phyloP scores from a whole-genome alignment of 2,329 filamentous ascomycete genomes.

The Torrubiellomyces zombiae region DNA sequence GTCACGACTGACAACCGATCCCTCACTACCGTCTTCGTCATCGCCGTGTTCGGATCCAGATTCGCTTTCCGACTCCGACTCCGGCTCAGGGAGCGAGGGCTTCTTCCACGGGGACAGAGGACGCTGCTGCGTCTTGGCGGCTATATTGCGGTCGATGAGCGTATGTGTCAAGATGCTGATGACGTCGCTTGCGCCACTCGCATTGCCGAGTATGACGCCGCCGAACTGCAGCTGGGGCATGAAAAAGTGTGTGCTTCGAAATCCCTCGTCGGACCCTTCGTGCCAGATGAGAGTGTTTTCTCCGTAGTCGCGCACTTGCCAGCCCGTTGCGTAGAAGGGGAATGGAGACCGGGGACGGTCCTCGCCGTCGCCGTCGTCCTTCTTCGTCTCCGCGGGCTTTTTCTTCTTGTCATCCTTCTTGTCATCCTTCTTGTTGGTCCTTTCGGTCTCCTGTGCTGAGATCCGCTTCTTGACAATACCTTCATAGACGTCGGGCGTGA shows the following conservation, averaged over 20 bases:
- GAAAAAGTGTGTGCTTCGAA: conserved; percentile 11
- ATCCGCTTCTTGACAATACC: conserved; percentile 7
- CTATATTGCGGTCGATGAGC: conserved; percentile 10
- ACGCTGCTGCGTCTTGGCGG: too few species aligned
- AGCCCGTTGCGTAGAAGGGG: conserved; percentile 9
- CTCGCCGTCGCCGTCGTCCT: too few species aligned
- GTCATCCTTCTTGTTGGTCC: conserved; percentile 1
- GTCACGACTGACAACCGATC: too few species aligned
- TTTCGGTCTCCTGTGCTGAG: too few species aligned
- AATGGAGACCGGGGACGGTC: too few species aligned
- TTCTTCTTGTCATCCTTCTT: too few species aligned
- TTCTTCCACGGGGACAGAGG: too few species aligned
- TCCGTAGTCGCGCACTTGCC: conserved; percentile 9
- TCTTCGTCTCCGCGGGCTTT: too few species aligned
- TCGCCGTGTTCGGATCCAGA: too few species aligned
- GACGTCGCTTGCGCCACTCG: conserved; percentile 5
- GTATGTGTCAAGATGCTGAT: conserved; percentile 7
- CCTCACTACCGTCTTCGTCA: too few species aligned
- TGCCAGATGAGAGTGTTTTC: conserved; percentile 9
- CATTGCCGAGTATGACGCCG: conserved; percentile 11
- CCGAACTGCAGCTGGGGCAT: conserved; percentile 12
- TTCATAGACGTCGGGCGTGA: conserved; percentile 10
- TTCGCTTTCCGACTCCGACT: too few species aligned
- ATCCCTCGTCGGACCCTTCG: conserved; percentile 10
- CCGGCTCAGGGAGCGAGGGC: too few species aligned